Evolutionary conservation across 768 basidiomycete genomes (phyloP).

Genomic region (Mycena filopes): DNA sequence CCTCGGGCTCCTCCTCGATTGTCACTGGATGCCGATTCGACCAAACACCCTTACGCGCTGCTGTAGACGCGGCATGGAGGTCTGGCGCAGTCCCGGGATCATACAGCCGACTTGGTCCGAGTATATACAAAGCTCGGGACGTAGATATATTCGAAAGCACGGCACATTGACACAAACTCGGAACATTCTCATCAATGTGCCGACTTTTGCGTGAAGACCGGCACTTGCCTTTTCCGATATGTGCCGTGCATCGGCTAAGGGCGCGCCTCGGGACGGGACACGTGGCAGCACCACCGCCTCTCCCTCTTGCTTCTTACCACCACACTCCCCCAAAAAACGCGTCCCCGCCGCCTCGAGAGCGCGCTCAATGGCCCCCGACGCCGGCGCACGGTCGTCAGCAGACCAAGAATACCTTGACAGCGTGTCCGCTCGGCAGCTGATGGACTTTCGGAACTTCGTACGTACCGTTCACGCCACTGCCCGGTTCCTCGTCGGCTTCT

Average conservation of each 20-base stretch:
- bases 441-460: constrained; percentile 9
- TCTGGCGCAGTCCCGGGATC: neutral
- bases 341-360: neutral
- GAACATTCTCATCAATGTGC: too few relatives aligned
- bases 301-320: constrained; percentile 6
- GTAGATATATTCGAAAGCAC: too few relatives aligned
- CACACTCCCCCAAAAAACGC: neutral
- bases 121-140: too few relatives aligned
- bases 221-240: too few relatives aligned
- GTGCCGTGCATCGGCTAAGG: too few relatives aligned
- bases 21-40: constrained; percentile 4
- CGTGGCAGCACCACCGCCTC: too few relatives aligned
- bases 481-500: neutral
- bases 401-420: constrained; percentile 4
- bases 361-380: neutral
- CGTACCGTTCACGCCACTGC: neutral
- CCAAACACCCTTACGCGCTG: constrained; percentile 11
- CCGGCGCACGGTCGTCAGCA: neutral
- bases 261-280: too few relatives aligned
- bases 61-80: neutral
- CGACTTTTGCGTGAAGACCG: too few relatives aligned
- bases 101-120: neutral
- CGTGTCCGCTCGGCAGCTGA: neutral
- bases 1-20: neutral
- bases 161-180: too few relatives aligned